Evolutionary conservation across 163 green algal genomes (phyloP).

Genomic region (Scenedesmus sp.): DNA sequence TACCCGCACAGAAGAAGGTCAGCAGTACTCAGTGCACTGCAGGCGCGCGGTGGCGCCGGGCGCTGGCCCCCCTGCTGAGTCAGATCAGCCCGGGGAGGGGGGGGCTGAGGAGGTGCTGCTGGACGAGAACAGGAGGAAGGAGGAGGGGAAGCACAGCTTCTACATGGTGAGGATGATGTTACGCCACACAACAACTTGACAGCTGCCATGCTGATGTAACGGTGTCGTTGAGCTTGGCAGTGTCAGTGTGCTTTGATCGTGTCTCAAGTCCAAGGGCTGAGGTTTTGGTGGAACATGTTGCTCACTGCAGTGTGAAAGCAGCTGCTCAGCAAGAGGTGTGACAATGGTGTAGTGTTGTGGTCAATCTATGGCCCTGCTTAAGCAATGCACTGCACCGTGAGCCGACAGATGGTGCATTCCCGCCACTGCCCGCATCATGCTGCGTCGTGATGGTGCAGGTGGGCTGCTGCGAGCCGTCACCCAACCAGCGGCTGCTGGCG

Average conservation of each 20-base stretch:
- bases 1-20: conserved; percentile 59
- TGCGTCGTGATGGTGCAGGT: conserved; percentile 22
- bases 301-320: no score
- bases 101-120: conserved; percentile 87
- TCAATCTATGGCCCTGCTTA: no score
- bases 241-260: no score
- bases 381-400: no score
- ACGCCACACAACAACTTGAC: no score
- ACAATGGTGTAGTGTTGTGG: no score
- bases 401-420: not conserved
- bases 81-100: not conserved
- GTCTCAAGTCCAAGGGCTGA: no score
- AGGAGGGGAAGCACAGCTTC: conserved; percentile 76
- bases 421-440: not conserved
- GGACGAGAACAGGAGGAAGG: conserved; percentile 88
- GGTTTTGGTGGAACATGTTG: no score
- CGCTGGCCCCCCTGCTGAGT: conserved; percentile 53
- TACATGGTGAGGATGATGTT: conserved; percentile 78
- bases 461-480: conserved; percentile 54
- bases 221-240: no score
- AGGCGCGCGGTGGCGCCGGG: conserved; percentile 64
- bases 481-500: conserved; percentile 75
- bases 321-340: no score
- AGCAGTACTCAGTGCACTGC: conserved; percentile 80
- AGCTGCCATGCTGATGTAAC: no score